phyloP scores from a whole-genome alignment of 805 yeast species.

The Pichia scutulata region DNA sequence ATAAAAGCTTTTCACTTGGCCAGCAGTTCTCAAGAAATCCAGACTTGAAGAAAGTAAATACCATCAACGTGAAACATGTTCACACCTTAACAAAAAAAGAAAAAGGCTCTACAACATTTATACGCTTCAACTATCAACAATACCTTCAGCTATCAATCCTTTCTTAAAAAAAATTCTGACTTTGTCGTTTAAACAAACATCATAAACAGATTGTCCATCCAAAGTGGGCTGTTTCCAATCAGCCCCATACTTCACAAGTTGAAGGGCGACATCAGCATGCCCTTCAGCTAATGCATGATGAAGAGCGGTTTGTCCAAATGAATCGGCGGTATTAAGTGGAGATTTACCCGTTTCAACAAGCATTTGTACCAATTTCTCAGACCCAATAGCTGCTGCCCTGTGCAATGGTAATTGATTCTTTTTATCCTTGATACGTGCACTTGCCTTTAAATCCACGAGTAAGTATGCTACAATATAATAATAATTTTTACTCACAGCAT shows the following conservation, averaged over 20 bases:
- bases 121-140: slow-evolving; percentile 13
- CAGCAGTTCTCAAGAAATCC: no score
- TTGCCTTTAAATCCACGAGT: slow-evolving; percentile 47
- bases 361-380: slow-evolving; percentile 44
- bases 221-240: slow-evolving; percentile 39
- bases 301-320: slow-evolving; percentile 74
- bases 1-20: no score
- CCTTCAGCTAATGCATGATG: slow-evolving; percentile 93
- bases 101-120: no score
- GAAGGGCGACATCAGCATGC: slow-evolving; percentile 64
- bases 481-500: slow-evolving; percentile 68
- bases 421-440: slow-evolving; percentile 59
- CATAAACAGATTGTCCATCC: slow-evolving; percentile 48
- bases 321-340: slow-evolving; percentile 63
- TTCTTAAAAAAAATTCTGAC: slow-evolving; percentile 34
- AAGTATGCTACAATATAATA: slow-evolving; percentile 44
- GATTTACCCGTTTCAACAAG: slow-evolving; percentile 47
- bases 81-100: no score
- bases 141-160: slow-evolving; percentile 14
- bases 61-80: no score
- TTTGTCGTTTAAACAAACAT: slow-evolving; percentile 49
- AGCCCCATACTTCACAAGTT: slow-evolving; percentile 61
- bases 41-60: no score
- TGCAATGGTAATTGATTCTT: slow-evolving; percentile 63
- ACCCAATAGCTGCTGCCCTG: slow-evolving; percentile 78